Conservation (phyloP, 495 filamentous ascomycete species). For the Tuber magnatum region DNA sequence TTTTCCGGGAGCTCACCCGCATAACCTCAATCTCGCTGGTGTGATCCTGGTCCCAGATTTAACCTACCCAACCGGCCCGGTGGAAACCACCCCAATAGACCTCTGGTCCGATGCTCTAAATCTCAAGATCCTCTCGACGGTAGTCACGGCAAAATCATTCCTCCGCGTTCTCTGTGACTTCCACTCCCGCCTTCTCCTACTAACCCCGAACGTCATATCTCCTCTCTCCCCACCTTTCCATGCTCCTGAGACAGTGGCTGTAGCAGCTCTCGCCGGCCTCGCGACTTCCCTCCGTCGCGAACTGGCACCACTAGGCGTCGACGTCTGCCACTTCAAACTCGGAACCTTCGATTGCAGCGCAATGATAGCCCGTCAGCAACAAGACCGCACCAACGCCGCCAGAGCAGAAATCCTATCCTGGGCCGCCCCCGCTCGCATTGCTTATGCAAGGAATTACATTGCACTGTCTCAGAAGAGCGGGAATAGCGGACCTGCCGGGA, state of each 20-base stretch:
- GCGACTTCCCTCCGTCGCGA: slow-evolving; percentile 68
- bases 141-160: slow-evolving; percentile 78
- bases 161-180: slow-evolving; percentile 65
- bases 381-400: slow-evolving; percentile 28
- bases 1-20: slow-evolving; percentile 61
- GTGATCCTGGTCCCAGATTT: slow-evolving; percentile 70
- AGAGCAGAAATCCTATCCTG: slow-evolving; percentile 58
- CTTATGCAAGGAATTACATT: slow-evolving; percentile 54
- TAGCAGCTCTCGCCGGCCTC: slow-evolving; percentile 72
- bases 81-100: slow-evolving; percentile 73
- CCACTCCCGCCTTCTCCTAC: slow-evolving; percentile 61
- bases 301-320: slow-evolving; percentile 60
- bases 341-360: slow-evolving; percentile 69
- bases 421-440: slow-evolving; percentile 51
- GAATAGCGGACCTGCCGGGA: slow-evolving; percentile 46
- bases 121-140: slow-evolving; percentile 82
- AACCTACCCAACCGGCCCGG: slow-evolving; percentile 63
- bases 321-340: slow-evolving; percentile 75
- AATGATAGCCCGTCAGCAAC: slow-evolving; percentile 19
- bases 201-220: slow-evolving; percentile 77
- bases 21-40: slow-evolving; percentile 66
- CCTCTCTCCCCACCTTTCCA: slow-evolving; percentile 78
- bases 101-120: slow-evolving; percentile 84
- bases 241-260: slow-evolving; percentile 69
- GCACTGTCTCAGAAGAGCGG: slow-evolving; percentile 44